Evolutionary conservation across 1,284 basidiomycete genomes (phyloP).

Genomic region (Tylopilus sp.): DNA sequence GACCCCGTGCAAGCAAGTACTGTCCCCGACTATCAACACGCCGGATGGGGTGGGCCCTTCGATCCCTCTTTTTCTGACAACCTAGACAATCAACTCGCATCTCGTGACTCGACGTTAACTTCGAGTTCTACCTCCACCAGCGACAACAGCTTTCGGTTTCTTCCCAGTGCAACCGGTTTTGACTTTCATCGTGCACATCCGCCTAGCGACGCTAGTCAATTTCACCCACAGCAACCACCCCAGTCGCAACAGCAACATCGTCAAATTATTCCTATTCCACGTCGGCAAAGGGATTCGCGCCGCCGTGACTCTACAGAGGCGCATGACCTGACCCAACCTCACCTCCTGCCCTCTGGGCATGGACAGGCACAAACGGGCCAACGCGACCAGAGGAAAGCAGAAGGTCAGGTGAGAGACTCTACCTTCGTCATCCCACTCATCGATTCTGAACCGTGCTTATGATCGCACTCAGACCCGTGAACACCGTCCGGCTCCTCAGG

Average conservation of each 20-base stretch:
- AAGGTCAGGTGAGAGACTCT: constrained; percentile 6
- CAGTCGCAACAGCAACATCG: constrained; percentile 13
- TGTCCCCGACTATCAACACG: constrained; percentile 15
- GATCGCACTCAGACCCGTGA: constrained; percentile 3
- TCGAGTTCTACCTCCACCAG: background rate
- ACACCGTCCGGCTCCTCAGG: constrained; percentile 1
- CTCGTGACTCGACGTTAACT: background rate
- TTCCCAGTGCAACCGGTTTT: constrained; percentile 4
- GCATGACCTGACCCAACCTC: background rate
- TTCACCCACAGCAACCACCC: background rate
- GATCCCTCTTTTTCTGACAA: constrained; percentile 10
- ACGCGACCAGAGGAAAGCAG: constrained; percentile 1
- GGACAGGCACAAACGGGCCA: background rate
- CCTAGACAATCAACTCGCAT: background rate
- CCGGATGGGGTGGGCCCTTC: constrained; percentile 24
- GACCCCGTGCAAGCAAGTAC: constrained; percentile 22
- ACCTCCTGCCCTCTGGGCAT: background rate
- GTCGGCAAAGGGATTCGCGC: background rate
- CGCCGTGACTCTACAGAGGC: background rate
- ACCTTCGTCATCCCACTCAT: too few relatives aligned
- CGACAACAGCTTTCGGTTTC: background rate
- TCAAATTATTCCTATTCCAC: constrained; percentile 16
- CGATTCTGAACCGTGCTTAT: background rate
- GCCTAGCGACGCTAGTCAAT: background rate
- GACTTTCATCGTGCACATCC: background rate